Evolutionary conservation across 1,139 yeast species (phyloP), one percentile per base, ranked within the genome.

Genomic region (Nematodospora anomalae): DNA sequence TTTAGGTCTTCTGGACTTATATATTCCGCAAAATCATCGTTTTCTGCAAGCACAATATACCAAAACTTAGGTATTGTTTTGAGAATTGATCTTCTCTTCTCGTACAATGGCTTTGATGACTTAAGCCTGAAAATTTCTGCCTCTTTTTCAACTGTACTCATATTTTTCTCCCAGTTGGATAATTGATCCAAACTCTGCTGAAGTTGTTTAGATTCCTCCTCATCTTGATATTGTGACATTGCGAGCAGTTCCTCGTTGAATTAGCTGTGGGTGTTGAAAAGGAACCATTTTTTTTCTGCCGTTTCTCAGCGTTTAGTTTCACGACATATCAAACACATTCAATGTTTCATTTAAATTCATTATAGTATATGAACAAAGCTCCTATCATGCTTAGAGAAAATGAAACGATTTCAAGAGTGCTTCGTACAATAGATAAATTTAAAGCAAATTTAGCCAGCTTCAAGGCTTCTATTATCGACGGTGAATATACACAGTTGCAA

Each of bases 11-110:
- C 83, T 1, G 80, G 75, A 38, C 77, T 67, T 18, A 83, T 64
- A 50, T 75, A 83, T 44, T 84, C 90, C 16, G 84, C 80, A 55
- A 84, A 83, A 48, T 83, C 89, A 29, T 81, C 83, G 53, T 83
- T 84, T 52, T 83, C 86, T 0, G 88, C 84, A 14, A 84, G 60
- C 0, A 83, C 87, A 40, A 83, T 74, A 55, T 80, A 82, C 94
- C 94, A 84, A 54, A 84, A 83, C 45, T 76, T 77, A 1, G 86
- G 85, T 31, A 84, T 75, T 4, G 64, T 53, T 7, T 49, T 40
- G 16, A 79, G 62, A 16, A 72, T 62, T 7, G 50, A 53, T 31
- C 82, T 65, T 50, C 94, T 62, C 37, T 68, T 58, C 7, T 50
- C 55, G 52, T 74, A 83, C 11, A 81, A 65, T 16, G 71, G 64